Evolutionary conservation across 176 grass and related monocot species (phyloP), one percentile per base, ranked within the genome.

Genomic region (Hordeum marinum): DNA sequence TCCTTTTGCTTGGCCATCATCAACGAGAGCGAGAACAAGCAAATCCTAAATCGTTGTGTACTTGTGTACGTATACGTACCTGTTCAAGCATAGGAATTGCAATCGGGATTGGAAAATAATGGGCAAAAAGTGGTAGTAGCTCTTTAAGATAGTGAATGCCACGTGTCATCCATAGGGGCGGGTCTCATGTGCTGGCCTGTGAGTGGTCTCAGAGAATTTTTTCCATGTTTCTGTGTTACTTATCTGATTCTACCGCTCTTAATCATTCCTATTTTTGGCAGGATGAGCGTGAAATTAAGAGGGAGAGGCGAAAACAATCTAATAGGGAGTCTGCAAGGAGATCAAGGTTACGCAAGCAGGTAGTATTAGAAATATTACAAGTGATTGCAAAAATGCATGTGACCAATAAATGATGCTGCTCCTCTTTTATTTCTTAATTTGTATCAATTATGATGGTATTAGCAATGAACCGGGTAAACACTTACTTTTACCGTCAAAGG

Each of bases 261-360:
- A 37, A 34, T 71, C 63, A n/a, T 90, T 62, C 35, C 8, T 92
- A 63, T 72, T 70, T 70, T 68, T 83, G 76, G 77, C 72, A 97
- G 92, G 94, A 94, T 85, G 94, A 97, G 29, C 88, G 92, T 50
- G 90, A 94, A 76, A 85, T 97, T 68, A 97, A 97, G 88, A 88
- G 83, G 92, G 94, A 97, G 77, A 97, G 91, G 79, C 86, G 94
- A 82, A 97, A 97, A 46, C 94, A 97, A 89, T 97, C 94, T 76
- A 97, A 97, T 50, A 94, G 94, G 77, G 94, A 97, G 70, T 97
- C 94, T 78, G 94, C 94, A 46, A 90, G 94, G 76, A 94, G 94
- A 85, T 97, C 94, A 87, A 97, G 94, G 80, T 87, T 97, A 79
- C 87, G 94, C 50, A 97, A 97, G 80, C 94, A 97, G 94, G 94